A percentile compares a stretch with the other conserved stretches of the same genome.
Conservation (phyloP, 2,329 filamentous ascomycete genomes). For the Talaromyces sp. region DNA sequence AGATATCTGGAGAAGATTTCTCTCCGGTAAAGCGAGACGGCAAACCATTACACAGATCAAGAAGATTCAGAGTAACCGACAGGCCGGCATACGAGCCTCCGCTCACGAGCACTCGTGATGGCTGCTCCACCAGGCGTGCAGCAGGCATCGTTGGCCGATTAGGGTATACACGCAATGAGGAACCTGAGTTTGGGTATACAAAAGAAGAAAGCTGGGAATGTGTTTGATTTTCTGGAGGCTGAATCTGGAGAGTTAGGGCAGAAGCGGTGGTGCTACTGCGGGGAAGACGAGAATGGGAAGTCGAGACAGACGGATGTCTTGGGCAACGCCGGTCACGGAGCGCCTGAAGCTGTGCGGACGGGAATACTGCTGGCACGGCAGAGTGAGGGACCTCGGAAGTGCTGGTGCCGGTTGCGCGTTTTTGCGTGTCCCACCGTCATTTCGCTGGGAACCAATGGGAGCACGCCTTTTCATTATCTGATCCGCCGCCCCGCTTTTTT, state of each 20-base stretch:
- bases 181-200: background rate
- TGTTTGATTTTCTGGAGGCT: background rate
- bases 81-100: slow-evolving; percentile 72
- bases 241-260: background rate
- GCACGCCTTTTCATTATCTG: background rate
- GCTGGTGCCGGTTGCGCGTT: background rate
- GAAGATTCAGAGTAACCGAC: slow-evolving; percentile 60
- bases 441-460: background rate
- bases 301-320: background rate
- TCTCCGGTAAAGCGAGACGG: slow-evolving; percentile 12
- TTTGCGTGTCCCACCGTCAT: background rate
- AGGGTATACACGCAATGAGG: background rate
- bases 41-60: slow-evolving; percentile 59
- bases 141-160: background rate
- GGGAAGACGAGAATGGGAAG: background rate
- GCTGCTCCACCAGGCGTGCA: background rate
- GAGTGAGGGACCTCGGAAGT: background rate
- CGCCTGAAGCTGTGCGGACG: too few relatives aligned
- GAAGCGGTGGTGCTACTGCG: background rate
- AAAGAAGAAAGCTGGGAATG: background rate
- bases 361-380: background rate
- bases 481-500: background rate
- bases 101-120: slow-evolving; percentile 55
- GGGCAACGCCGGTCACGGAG: background rate
- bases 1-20: slow-evolving; percentile 1